phyloP scores from a whole-genome alignment of 2,329 filamentous ascomycete species.

The Diaporthe sp. region DNA sequence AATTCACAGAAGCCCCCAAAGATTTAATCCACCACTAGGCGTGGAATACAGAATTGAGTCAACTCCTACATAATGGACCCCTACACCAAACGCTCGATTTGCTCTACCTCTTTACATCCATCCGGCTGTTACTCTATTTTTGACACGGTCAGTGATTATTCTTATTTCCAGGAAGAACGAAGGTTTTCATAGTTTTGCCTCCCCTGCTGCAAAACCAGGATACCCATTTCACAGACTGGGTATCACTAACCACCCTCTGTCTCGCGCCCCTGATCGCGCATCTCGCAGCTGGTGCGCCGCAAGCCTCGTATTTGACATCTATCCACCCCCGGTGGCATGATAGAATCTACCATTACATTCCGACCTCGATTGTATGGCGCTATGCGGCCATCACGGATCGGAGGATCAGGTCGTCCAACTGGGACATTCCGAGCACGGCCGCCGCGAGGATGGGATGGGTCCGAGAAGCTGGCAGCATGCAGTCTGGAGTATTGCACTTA shows the following conservation, averaged over 20 bases:
- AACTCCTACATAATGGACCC: too few species aligned
- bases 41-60: too few species aligned
- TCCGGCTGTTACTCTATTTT: too few species aligned
- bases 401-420: neutral
- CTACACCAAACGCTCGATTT: too few species aligned
- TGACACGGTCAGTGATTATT: too few species aligned
- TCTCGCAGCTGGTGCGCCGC: conserved; percentile 18
- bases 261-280: conserved; percentile 22
- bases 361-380: conserved; percentile 4
- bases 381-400: conserved; percentile 19
- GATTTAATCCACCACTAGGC: too few species aligned
- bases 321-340: conserved; percentile 18
- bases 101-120: too few species aligned
- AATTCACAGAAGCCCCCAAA: too few species aligned
- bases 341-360: neutral
- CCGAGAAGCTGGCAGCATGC: neutral
- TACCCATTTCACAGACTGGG: neutral
- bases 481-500: neutral
- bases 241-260: conserved; percentile 5
- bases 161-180: neutral
- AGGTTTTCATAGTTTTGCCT: neutral
- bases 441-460: neutral
- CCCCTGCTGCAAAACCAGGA: neutral
- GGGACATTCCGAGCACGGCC: conserved; percentile 1
- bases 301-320: neutral